Base-by-base conservation (phyloP, 2,329 filamentous ascomycete genomes). In the Aureobasidium pullulans region DNA sequence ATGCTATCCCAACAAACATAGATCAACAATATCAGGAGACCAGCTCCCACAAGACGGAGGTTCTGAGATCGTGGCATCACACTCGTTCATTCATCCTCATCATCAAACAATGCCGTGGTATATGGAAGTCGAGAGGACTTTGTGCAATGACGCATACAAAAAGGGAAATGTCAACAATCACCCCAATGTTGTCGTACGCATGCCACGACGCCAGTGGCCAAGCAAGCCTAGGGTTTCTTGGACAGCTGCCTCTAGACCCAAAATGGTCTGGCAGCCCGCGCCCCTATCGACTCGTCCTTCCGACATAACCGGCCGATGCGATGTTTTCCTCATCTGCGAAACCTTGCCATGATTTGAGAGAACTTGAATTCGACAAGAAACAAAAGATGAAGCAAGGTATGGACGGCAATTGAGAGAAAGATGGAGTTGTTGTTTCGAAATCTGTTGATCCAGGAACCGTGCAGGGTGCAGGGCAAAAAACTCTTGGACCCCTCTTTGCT, bases 161-260 rank as follows among this genome's bases (percentile, higher is more conserved):
- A 23, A 32, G 28, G 6, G 4, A 34, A 43, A 19, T 31, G 50
- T 54, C 50, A 54, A 43, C 50, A 54, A 43, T 48, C 19, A 19
- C 19, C 19, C 19, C 19, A 36, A 9, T 42, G 23, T 54, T 42
- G 37, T 32, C 50, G 37, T 54, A 54, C 31, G 37, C 50, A 54
- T 54, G 50, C 50, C 50, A 54, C 50, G 50, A 43, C 6, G 36
- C 39, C 37, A 36, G 6, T 16, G 28, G 48, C 16, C 36, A 29
- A 42, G 36, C 28, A 36, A 50, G 19, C 19, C 29, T 34, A 37
- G 37, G 47, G 48, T 52, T 52, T 54, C 50, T 54, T 54, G 39
- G 50, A 54, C 36, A 43, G 50, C 5, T 32, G 8, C 15, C 10
- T 37, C 50, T 54, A 54, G n/a, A 15, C 50, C 39, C 11, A 31